Evolutionary conservation across 352 stramenopile species (phyloP), one percentile per base, ranked within the genome.

Genomic region (Globisporangium viniferum): DNA sequence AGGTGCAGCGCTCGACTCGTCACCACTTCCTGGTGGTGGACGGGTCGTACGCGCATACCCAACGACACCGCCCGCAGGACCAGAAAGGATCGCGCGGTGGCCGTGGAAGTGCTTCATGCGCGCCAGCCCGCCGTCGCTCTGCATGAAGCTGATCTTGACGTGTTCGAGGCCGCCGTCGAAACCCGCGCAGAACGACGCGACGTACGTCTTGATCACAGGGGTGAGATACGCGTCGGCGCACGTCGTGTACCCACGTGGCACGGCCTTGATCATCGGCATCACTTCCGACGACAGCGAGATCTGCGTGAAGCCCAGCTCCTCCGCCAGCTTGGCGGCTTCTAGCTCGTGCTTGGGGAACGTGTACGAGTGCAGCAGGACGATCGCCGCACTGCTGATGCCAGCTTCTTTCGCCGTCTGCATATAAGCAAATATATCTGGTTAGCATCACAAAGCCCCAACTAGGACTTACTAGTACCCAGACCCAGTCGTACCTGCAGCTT

Each of bases 191-290:
- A 99, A 99, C n/a, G 91, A 97, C 20, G 80, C 80, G 14, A 99
- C 77, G 72, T 99, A 99, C 24, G 89, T 92, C 61, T 97, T 97
- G 73, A 99, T 99, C 72, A 99, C 96, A 0, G 98, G 98, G 31
- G 97, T 99, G 53, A 99, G 82, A 73, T 99, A 99, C 20, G 97
- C 98, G 67, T 99, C 96, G 2, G 97, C 97, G 66, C 90, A 98
- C 7, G 97, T 98, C 0, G 97, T 99, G 74, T 98, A 98, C 3
- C 97, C 97, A 59, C 98, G 86, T 29, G 95, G 91, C 1, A 99
- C 98, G 33, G 98, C 86, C 76, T 99, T 99, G 67, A 99, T 95
- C 97, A 99, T 99, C 1, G 94, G 93, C 96, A 99, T 99, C 24
- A 99, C 95, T 55, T 96, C 81, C 0, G 84, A 95, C 33, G 89